Conservation (phyloP, 768 basidiomycete genomes). For the Mycena rosella region DNA sequence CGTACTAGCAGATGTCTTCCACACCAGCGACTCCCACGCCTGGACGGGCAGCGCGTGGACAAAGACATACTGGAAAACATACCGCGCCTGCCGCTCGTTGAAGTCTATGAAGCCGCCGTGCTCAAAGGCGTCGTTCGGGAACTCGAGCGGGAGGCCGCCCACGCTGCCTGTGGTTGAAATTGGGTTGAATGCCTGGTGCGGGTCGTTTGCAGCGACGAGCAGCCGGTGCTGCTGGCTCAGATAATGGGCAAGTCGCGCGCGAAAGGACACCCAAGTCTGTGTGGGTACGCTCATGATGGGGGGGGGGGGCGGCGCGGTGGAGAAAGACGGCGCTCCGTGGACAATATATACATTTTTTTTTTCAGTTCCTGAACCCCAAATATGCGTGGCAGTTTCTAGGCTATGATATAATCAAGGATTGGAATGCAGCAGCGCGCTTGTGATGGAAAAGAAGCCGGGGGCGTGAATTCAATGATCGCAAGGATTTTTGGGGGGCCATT, state of each 20-base stretch:
- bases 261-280: not conserved
- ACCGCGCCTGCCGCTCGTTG: not conserved
- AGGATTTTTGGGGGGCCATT: not conserved
- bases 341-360: slow-evolving; percentile 8
- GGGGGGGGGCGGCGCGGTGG: not conserved
- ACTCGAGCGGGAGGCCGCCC: slow-evolving; percentile 3
- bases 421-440: not conserved
- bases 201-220: not conserved
- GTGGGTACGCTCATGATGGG: slow-evolving; percentile 14
- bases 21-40: slow-evolving; percentile 22
- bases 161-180: not conserved
- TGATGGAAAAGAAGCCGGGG: slow-evolving; percentile 5
- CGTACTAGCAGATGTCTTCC: slow-evolving; percentile 12
- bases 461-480: not conserved
- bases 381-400: not conserved
- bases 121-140: slow-evolving; percentile 17
- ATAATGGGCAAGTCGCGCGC: slow-evolving; percentile 14
- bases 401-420: not conserved
- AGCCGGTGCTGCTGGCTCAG: slow-evolving; percentile 9
- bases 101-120: slow-evolving; percentile 20
- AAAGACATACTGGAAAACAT: slow-evolving; percentile 12
- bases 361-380: not conserved
- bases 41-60: slow-evolving; percentile 18
- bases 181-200: not conserved
- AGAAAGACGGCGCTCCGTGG: not conserved